Evolutionary conservation across 2,329 filamentous ascomycete genomes (phyloP).

Genomic region (Geosmithia morbida): DNA sequence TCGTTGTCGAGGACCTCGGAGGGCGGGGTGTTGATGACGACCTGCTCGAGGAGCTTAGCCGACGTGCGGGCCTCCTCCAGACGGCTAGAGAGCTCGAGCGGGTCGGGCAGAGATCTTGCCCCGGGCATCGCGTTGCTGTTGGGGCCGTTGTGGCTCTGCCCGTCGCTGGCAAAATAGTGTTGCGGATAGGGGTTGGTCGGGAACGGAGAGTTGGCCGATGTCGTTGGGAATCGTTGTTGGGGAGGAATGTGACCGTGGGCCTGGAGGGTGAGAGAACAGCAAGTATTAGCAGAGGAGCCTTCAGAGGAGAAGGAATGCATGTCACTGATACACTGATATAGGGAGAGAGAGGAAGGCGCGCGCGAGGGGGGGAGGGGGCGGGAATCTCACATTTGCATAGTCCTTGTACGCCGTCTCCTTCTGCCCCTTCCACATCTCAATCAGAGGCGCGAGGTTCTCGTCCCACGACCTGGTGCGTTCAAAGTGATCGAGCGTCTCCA

Average conservation of each 20-base stretch:
- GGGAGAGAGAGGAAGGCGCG: not conserved
- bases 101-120: constrained; percentile 42
- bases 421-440: constrained; percentile 83
- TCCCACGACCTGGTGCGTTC: constrained; percentile 60
- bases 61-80: constrained; percentile 86
- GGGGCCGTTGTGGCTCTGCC: not conserved
- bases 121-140: constrained; percentile 9
- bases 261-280: not conserved
- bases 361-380: no score
- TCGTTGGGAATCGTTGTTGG: constrained; percentile 1
- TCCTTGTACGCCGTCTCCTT: constrained; percentile 36
- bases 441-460: constrained; percentile 53
- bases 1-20: constrained; percentile 68
- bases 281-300: not conserved
- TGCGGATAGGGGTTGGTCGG: constrained; percentile 24
- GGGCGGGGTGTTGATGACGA: constrained; percentile 72
- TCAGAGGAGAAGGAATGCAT: no score
- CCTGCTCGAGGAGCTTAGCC: constrained; percentile 81
- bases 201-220: constrained; percentile 1
- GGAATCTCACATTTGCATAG: not conserved
- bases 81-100: constrained; percentile 64
- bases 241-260: not conserved
- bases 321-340: no score
- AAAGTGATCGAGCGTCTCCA: constrained; percentile 73
- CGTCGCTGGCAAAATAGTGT: constrained; percentile 41